phyloP scores from a whole-genome alignment of 345 rosid genomes.

The Gossypium ekmanianum region DNA sequence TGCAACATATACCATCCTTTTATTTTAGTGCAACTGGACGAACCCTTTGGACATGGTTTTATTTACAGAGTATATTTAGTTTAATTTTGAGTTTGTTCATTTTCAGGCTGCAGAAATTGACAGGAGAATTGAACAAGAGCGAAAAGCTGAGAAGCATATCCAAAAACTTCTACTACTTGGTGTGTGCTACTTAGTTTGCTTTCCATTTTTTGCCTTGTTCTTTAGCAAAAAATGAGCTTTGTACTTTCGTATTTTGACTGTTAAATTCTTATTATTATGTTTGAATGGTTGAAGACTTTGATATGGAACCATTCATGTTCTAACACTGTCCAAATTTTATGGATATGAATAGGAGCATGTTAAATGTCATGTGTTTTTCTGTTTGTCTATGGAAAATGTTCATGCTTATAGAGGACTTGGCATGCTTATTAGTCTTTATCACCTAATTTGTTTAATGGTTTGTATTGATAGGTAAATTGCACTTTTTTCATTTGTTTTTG shows the following conservation, averaged over 20 bases:
- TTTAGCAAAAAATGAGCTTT: background rate
- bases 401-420: background rate
- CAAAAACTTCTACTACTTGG: conserved; percentile 94
- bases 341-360: background rate
- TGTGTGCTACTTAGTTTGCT: conserved; percentile 22
- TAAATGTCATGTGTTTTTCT: background rate
- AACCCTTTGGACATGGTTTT: background rate
- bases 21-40: background rate
- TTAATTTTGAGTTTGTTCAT: conserved; percentile 17
- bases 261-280: background rate
- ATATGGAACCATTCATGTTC: conserved; percentile 1
- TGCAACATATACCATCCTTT: background rate
- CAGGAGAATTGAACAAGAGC: conserved; percentile 92
- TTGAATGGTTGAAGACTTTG: conserved; percentile 2
- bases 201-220: background rate
- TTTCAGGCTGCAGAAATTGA: conserved; percentile 85
- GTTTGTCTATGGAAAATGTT: background rate
- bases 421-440: background rate
- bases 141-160: conserved; percentile 90
- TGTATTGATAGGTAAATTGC: background rate
- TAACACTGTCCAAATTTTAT: background rate
- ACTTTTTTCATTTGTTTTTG: background rate
- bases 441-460: background rate
- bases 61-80: conserved; percentile 4
- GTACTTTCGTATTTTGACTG: conserved; percentile 1